Base-by-base conservation (phyloP, 1,139 yeast genomes). In the Williopsis jadinii region DNA sequence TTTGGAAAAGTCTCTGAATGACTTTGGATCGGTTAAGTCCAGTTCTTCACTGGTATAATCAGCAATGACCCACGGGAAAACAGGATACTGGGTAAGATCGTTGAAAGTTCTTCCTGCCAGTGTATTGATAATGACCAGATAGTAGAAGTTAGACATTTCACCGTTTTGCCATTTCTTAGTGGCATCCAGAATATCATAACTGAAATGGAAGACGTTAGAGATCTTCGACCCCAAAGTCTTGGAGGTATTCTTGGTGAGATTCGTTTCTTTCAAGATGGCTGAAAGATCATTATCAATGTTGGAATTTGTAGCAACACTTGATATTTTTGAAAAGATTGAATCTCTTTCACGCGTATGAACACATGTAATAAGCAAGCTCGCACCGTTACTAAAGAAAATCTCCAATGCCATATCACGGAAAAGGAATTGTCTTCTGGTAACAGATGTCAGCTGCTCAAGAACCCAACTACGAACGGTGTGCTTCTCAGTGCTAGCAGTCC, bases 31-130 rank as follows among this genome's bases (percentile, higher is more conserved):
- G 3, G 64, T 59, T 30, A 86, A 63, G 56, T 86, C 88, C 14
- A 86, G 63, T 6, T 62, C 69, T 2, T 75, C 77, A 50, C 90
- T 81, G 1, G 75, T 69, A 55, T 86, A 85, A 56, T 86, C 95
- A 0, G 94, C 80, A 45, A 86, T 71, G 0, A 86, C 85, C 95
- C 95, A 86, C 0, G 96, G 96, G 50, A 86, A 86, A 1, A 86
- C 84, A 0, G 95, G 95, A 55, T 86, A 86, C 51, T 86, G 96
- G 0, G 95, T 85, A 42, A 86, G 62, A 57, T 86, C 95, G 59
- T 86, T 86, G 59, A 80, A 84, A 0, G 95, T 85, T 50, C 95
- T 66, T 0, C 96, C 96, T 0, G 95, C 94, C 41, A 86, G 60
- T 0, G 94, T 84, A 55, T 86, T 86, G 26, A 86, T 66, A 15